phyloP scores from a whole-genome alignment of 2,329 filamentous ascomycete species.

The Arthroderma uncinatum region DNA sequence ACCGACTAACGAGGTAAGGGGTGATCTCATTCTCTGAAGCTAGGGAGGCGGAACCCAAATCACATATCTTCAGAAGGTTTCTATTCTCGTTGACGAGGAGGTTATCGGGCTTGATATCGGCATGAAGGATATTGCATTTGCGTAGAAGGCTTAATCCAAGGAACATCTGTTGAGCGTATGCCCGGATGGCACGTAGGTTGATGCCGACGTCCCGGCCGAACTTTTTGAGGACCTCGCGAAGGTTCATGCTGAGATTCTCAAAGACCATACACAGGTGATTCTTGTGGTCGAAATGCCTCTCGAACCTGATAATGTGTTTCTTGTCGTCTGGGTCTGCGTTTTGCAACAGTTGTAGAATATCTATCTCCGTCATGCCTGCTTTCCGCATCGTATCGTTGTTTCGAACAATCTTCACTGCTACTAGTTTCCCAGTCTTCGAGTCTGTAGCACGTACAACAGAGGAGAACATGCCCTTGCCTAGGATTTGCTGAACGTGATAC shows the following conservation, averaged over 20 bases:
- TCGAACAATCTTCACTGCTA: constrained; percentile 95
- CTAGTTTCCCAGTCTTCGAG: constrained; percentile 59
- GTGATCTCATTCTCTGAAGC: constrained; percentile 84
- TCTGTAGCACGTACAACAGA: constrained; percentile 85
- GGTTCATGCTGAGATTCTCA: constrained; percentile 82
- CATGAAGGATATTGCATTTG: constrained; percentile 87
- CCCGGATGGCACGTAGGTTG: constrained; percentile 73
- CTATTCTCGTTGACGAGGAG: constrained; percentile 79
- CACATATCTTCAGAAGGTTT: constrained; percentile 84
- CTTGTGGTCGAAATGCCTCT: constrained; percentile 85
- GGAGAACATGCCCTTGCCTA: constrained; percentile 94
- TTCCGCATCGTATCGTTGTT: constrained; percentile 90
- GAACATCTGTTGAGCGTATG: constrained; percentile 92
- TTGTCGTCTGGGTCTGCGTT: constrained; percentile 77
- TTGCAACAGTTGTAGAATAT: constrained; percentile 78
- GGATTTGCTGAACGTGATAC: constrained; percentile 75
- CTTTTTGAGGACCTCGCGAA: constrained; percentile 89
- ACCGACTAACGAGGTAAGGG: constrained; percentile 89
- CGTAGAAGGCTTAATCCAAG: constrained; percentile 76
- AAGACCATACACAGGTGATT: constrained; percentile 94
- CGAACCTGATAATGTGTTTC: constrained; percentile 81
- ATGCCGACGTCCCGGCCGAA: constrained; percentile 91
- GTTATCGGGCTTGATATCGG: constrained; percentile 96
- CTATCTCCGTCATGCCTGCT: constrained; percentile 87
- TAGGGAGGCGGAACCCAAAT: constrained; percentile 91